These are phyloP conservation scores for Myrica gale DNA, from an alignment of 306 rosid species.

Conservation along the genomic window DNA sequence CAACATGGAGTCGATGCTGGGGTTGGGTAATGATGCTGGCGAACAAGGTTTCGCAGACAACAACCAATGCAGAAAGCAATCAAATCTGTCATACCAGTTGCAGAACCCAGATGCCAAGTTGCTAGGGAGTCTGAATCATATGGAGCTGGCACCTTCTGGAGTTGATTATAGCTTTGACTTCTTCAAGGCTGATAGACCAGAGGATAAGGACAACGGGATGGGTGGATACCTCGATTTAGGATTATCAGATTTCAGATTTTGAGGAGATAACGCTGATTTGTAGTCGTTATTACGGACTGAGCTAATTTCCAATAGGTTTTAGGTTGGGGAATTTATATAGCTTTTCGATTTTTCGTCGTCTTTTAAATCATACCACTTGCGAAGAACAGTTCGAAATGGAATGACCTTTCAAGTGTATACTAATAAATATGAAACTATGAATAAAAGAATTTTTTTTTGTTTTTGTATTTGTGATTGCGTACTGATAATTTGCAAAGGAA, in stretches of 20 bases:
- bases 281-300: neutral
- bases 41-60: conserved; percentile 22
- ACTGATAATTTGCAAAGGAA: too few species aligned
- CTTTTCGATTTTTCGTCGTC: too few species aligned
- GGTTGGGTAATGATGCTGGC: conserved; percentile 18
- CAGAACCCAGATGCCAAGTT: conserved; percentile 67
- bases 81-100: conserved; percentile 43
- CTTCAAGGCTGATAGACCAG: conserved; percentile 47
- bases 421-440: too few species aligned
- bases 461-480: too few species aligned
- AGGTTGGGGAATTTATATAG: neutral
- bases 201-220: conserved; percentile 20
- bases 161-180: conserved; percentile 61
- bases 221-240: conserved; percentile 43
- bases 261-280: too few species aligned
- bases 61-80: conserved; percentile 28
- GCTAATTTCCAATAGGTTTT: neutral
- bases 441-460: too few species aligned
- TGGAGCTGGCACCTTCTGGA: conserved; percentile 46
- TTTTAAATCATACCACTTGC: too few species aligned
- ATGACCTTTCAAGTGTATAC: too few species aligned
- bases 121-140: conserved; percentile 57
- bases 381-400: too few species aligned
- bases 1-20: conserved; percentile 29
- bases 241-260: conserved; percentile 27